A percentile compares a stretch with the other conserved stretches of the same genome.
phyloP scores from a whole-genome alignment of 129 eudicot genomes.

The Arctium lappa region DNA sequence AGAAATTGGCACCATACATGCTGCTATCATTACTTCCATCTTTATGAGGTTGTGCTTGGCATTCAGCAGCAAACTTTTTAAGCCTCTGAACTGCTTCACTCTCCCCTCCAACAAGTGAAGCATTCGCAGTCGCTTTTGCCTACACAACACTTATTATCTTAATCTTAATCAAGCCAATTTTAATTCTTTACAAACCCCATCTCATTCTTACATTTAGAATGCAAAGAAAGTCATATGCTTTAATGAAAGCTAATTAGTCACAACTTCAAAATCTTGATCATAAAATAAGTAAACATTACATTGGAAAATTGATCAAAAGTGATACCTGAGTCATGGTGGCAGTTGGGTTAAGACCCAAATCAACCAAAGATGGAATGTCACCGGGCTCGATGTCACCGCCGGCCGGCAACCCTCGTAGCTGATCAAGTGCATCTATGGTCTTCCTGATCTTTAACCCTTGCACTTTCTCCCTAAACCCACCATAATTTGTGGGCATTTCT shows the following conservation, averaged over 20 bases:
- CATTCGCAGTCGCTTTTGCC: constrained; percentile 76
- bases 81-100: constrained; percentile 87
- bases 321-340: constrained; percentile 69
- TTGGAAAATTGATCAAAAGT: neutral
- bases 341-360: constrained; percentile 78
- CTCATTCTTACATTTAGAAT: neutral
- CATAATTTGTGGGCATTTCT: constrained; percentile 85
- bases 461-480: constrained; percentile 92
- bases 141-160: constrained; percentile 24
- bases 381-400: constrained; percentile 76
- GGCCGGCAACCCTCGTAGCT: constrained; percentile 77
- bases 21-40: constrained; percentile 69
- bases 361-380: constrained; percentile 83
- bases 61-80: constrained; percentile 73
- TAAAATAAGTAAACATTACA: neutral
- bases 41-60: constrained; percentile 70
- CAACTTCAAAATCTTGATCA: neutral
- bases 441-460: constrained; percentile 79
- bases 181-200: neutral
- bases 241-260: neutral
- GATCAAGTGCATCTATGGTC: constrained; percentile 70
- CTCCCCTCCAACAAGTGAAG: constrained; percentile 89
- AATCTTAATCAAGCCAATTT: neutral
- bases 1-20: constrained; percentile 86
- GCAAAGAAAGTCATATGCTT: neutral